A percentile compares a stretch with the other conserved stretches of the same genome.
These are phyloP conservation scores for Sporothrix humicola DNA, from an alignment of 2,329 filamentous ascomycete species.

Conservation along the genomic window DNA sequence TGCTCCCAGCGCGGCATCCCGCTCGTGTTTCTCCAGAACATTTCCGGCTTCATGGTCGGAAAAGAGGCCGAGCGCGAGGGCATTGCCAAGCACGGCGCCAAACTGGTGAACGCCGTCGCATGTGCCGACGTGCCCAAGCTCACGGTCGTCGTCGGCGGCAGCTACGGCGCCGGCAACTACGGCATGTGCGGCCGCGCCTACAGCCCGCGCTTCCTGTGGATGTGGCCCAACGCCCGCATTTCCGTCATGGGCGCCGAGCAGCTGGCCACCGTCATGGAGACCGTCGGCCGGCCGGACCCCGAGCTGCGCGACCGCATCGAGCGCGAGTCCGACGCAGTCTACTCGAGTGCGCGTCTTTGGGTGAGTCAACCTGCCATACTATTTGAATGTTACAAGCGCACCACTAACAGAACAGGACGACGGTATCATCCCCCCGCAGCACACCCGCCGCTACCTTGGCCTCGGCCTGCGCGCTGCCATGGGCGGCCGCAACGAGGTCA, in stretches of 20 bases:
- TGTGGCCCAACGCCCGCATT: slow-evolving; percentile 97
- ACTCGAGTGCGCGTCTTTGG: slow-evolving; percentile 89
- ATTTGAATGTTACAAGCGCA: not conserved
- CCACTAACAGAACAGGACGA: slow-evolving; percentile 59
- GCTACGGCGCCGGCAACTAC: slow-evolving; percentile 94
- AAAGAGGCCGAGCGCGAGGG: slow-evolving; percentile 89
- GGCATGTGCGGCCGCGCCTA: slow-evolving; percentile 98
- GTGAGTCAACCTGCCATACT: slow-evolving; percentile 52
- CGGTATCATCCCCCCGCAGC: slow-evolving; percentile 77
- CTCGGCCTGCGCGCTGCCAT: slow-evolving; percentile 74
- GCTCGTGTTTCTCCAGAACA: slow-evolving; percentile 93
- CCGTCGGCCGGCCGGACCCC: slow-evolving; percentile 80
- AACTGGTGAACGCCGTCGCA: slow-evolving; percentile 92
- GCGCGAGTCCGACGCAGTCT: slow-evolving; percentile 84
- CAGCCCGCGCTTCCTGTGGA: slow-evolving; percentile 88
- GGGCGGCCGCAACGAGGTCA: slow-evolving; percentile 67
- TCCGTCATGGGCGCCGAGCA: slow-evolving; percentile 97
- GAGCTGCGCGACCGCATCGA: slow-evolving; percentile 85
- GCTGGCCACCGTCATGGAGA: slow-evolving; percentile 89
- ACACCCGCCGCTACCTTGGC: slow-evolving; percentile 74
- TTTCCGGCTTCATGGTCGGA: slow-evolving; percentile 98
- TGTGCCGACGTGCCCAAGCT: slow-evolving; percentile 96
- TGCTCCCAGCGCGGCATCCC: slow-evolving; percentile 90
- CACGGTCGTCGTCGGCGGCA: slow-evolving; percentile 92
- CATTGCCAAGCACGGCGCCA: slow-evolving; percentile 97